Conservation (phyloP, 2,329 filamentous ascomycete species). For the Aureobasidium sp. region DNA sequence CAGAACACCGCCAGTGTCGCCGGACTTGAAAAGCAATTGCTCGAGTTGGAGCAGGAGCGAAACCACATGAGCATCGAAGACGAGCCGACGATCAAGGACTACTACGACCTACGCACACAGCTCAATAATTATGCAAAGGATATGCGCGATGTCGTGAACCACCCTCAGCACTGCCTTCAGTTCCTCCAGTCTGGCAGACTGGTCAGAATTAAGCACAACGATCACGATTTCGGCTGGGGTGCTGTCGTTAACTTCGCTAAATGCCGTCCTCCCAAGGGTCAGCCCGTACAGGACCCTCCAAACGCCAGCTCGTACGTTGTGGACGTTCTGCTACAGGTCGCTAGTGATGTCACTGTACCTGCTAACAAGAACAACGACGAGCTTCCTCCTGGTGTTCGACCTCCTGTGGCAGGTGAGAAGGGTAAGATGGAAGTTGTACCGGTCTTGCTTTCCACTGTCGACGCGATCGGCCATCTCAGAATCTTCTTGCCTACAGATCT, state of each 20-base stretch:
- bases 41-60: constrained; percentile 67
- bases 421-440: constrained; percentile 76
- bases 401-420: constrained; percentile 55
- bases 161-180: constrained; percentile 76
- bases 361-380: constrained; percentile 33
- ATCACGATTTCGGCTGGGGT: constrained; percentile 89
- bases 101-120: constrained; percentile 83
- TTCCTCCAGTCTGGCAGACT: constrained; percentile 85
- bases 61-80: constrained; percentile 71
- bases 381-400: constrained; percentile 55
- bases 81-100: constrained; percentile 84
- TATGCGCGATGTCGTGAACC: constrained; percentile 85
- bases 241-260: constrained; percentile 73
- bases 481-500: constrained; percentile 77
- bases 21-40: constrained; percentile 73
- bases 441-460: constrained; percentile 76
- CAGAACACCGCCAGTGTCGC: constrained; percentile 89
- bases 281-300: constrained; percentile 56
- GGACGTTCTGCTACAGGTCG: constrained; percentile 67
- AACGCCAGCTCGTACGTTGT: constrained; percentile 75
- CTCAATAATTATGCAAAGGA: constrained; percentile 78
- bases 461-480: constrained; percentile 74
- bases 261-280: constrained; percentile 51
- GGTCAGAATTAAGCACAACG: constrained; percentile 73
- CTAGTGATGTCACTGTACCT: constrained; percentile 47